Conservation (phyloP, 352 stramenopile genomes). For the Nothophytophthora sp. region DNA sequence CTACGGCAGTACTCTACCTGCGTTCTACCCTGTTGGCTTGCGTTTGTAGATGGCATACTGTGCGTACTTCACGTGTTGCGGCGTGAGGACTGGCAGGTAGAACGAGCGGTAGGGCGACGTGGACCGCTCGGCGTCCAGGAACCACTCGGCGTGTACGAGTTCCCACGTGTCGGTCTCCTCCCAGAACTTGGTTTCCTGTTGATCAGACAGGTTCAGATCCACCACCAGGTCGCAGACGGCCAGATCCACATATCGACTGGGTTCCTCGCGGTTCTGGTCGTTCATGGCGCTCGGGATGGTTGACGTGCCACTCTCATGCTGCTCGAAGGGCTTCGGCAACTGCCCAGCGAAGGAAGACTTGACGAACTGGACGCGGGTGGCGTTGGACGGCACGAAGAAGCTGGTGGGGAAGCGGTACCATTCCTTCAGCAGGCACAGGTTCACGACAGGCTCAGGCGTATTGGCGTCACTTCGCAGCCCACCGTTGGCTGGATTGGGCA, state of each 20-base stretch:
- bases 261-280: slow-evolving; percentile 92
- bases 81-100: slow-evolving; percentile 74
- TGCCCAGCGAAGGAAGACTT: slow-evolving; percentile 93
- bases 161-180: slow-evolving; percentile 52
- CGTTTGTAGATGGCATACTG: slow-evolving; percentile 76
- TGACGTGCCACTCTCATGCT: slow-evolving; percentile 59
- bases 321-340: slow-evolving; percentile 93
- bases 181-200: slow-evolving; percentile 74
- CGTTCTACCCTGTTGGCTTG: too few species aligned
- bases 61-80: slow-evolving; percentile 49
- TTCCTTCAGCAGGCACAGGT: slow-evolving; percentile 96
- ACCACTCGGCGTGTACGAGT: slow-evolving; percentile 49
- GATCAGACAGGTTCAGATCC: slow-evolving; percentile 71
- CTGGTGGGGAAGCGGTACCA: slow-evolving; percentile 97
- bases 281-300: slow-evolving; percentile 90
- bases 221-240: slow-evolving; percentile 90
- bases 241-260: slow-evolving; percentile 82
- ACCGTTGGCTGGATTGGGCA: slow-evolving; percentile 37
- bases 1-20: too few species aligned
- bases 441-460: slow-evolving; percentile 19
- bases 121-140: slow-evolving; percentile 66
- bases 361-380: slow-evolving; percentile 88
- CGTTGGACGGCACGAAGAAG: slow-evolving; percentile 94
- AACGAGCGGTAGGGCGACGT: slow-evolving; percentile 70
- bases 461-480: slow-evolving; percentile 17